Base-by-base conservation (phyloP, 2,329 filamentous ascomycete species). In the Cordyceps fumosorosea region DNA sequence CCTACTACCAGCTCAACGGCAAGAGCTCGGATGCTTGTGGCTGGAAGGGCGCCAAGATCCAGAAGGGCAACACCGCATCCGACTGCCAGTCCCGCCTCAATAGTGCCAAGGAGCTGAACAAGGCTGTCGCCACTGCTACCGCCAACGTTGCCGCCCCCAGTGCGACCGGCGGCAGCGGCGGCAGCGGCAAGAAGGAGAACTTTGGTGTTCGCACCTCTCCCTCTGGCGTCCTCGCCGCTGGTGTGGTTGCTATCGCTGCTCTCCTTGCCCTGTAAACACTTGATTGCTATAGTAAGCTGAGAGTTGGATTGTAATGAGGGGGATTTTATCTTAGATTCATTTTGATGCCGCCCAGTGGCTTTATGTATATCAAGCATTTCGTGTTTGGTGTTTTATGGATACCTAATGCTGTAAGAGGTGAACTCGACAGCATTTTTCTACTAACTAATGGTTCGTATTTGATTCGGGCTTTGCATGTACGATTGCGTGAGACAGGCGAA, bases 41-140 rank as follows among this genome's bases (percentile, higher is more conserved):
- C 79, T 93, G 93, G 76, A 78, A 82, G 63, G 88, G 89, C 68
- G 90, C 88, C 55, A 77, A 78, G 63, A 77, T 82, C 60, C 81
- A 82, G 74, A 73, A 79, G 63, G 72, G 79, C 54, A 69, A 76
- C 53, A 77, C 78, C 40, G 75, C 81, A 16, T 76, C 77, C 32
- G 74, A 73, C 62, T 93, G 90, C 81, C 72, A 76, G 58, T 69
- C 75, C 54, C 78, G 88, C 62, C 77, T 95, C 63, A 75, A 78
- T 40, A 80, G 85, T 66, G 90, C 89, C 63, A 88, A 86, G 68
- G 77, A 83, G 37, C 80, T 79, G 64, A 82, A 81, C 73, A 72
- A 72, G 63, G 67, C 75, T 51, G 78, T 77, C 62, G 75, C 78
- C 47, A 80, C 78, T 12, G 80, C 81, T 48, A 81, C 79, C 59